Percentiles rank a stretch among this genome's conserved stretches.
Conservation (phyloP, 192 early-diverging fungal species). For the Lobulomyces angularis region DNA sequence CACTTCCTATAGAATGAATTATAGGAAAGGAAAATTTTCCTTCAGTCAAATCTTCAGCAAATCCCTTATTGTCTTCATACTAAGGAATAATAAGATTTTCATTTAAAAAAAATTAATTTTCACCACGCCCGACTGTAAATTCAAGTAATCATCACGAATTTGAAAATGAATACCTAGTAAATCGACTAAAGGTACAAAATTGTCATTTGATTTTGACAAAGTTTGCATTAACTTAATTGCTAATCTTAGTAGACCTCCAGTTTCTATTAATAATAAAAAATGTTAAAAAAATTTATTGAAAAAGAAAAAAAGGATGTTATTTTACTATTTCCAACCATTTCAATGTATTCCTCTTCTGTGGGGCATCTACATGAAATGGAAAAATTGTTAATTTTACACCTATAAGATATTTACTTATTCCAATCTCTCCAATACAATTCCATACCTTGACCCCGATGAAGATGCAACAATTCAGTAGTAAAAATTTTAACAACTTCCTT, state of each 20-base stretch:
- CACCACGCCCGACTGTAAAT: conserved; percentile 72
- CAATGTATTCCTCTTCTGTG: conserved; percentile 78
- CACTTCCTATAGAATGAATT: conserved; percentile 66
- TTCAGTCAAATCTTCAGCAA: conserved; percentile 95
- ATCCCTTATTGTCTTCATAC: conserved; percentile 92
- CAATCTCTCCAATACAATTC: conserved; percentile 95
- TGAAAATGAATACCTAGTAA: conserved; percentile 91
- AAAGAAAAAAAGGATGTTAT: neutral
- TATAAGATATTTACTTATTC: too few relatives aligned
- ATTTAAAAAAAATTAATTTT: neutral
- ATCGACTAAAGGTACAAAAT: conserved; percentile 70
- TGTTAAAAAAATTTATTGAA: neutral
- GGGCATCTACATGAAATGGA: conserved; percentile 80
- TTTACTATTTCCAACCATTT: conserved; percentile 92
- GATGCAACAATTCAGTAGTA: conserved; percentile 78
- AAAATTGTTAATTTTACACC: too few relatives aligned
- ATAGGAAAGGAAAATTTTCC: conserved; percentile 98
- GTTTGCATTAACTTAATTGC: conserved; percentile 90
- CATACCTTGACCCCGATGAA: conserved; percentile 96
- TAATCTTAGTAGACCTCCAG: conserved; percentile 86
- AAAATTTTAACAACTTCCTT: conserved; percentile 68
- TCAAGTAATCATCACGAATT: conserved; percentile 94
- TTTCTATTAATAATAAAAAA: conserved; percentile 45
- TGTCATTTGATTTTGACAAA: conserved; percentile 2
- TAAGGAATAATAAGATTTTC: conserved; percentile 10